Evolutionary conservation across 2,329 filamentous ascomycete species (phyloP).

Genomic region (Phialophora expanda): DNA sequence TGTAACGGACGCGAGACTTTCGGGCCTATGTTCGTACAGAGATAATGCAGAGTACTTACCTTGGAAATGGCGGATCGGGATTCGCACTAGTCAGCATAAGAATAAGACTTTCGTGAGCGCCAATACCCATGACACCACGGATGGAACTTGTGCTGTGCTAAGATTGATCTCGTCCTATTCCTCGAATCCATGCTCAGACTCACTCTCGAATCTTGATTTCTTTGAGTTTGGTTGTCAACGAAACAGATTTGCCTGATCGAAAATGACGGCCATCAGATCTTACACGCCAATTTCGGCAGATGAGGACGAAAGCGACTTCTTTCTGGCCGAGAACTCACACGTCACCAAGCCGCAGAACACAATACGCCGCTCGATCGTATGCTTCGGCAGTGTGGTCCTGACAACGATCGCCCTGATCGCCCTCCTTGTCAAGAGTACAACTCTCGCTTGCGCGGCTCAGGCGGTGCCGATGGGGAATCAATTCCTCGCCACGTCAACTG

Average conservation of each 20-base stretch:
- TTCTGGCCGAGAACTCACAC: too few species aligned
- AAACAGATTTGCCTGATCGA: background rate
- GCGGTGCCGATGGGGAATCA: too few species aligned
- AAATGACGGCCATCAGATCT: too few species aligned
- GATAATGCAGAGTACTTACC: background rate
- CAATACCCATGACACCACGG: background rate
- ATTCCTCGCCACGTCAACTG: too few species aligned
- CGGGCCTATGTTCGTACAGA: background rate
- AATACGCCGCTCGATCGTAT: too few species aligned
- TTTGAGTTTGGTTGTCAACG: background rate
- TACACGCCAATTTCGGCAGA: too few species aligned
- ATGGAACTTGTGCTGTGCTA: background rate
- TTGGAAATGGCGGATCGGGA: background rate
- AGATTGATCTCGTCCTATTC: background rate
- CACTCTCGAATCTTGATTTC: background rate
- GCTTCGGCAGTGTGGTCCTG: too few species aligned
- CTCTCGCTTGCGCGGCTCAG: too few species aligned
- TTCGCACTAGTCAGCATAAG: background rate
- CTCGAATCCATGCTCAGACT: background rate
- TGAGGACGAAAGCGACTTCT: too few species aligned
- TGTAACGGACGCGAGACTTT: background rate
- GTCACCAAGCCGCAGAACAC: too few species aligned
- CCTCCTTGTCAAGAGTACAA: too few species aligned
- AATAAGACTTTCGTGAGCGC: background rate
- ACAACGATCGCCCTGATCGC: too few species aligned